Evolutionary conservation across 1,284 basidiomycete species (phyloP), one percentile per base, ranked within the genome.

Genomic region (Phlebopus sp.): DNA sequence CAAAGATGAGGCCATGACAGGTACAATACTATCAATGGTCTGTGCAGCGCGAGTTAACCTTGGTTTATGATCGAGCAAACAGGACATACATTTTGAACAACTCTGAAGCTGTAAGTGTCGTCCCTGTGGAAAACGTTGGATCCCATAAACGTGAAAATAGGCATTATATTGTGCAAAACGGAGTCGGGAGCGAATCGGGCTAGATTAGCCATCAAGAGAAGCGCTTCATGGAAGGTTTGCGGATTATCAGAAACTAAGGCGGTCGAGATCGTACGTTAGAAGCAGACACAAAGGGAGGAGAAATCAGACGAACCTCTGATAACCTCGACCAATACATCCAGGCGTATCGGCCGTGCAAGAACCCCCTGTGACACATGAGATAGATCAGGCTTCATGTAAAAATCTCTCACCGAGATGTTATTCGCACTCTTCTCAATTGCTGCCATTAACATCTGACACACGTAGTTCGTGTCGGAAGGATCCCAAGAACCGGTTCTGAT

Each of bases 91-190:
- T 90, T 91, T 64, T 97, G 93, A 10, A 99, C 91, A 4, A 99
- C 94, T 25, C 85, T 82, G 73, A 97, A 95, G 63, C 90, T 96
- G 70, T 95, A 96, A 0, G 89, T 82, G 64, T 99, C 97, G 62
- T 99, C 97, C 38, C 95, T 80, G 66, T 97, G 94, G 71, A 99
- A 88, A 18, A 98, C 86, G 51, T 93, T 93, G 7, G 92, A 90
- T 23, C 97, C 96, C 87, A 99, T 97, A 72, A 98, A 99, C 0
- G 96, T 98, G 72, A 99, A 98, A 49, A 99, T 88, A 5, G 97
- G 95, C 93, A 99, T 98, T 51, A 97, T 81, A 59, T 97, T 94
- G 65, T 92, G 92, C 25, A 98, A 75, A 13, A 97, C 92, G 7
- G 91, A 87, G 50, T 96, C 92, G 0, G 95, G 94, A 0, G 88